phyloP scores from a whole-genome alignment of 1,284 basidiomycete genomes.

The Chondrostereum purpureum region DNA sequence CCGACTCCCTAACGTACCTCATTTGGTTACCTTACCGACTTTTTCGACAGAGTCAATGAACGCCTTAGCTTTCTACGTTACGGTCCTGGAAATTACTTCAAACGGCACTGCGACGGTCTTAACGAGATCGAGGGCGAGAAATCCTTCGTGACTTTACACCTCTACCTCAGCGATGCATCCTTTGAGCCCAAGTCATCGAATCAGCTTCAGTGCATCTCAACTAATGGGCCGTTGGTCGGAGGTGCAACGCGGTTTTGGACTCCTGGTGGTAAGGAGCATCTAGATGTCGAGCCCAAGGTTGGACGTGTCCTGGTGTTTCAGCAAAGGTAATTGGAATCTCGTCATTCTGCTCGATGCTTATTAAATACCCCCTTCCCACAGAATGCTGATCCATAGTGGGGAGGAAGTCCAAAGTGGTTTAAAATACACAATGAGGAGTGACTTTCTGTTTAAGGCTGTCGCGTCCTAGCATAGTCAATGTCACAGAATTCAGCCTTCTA shows the following conservation, averaged over 20 bases:
- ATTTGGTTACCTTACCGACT: background rate
- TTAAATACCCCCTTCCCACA: too few species aligned
- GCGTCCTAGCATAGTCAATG: too few species aligned
- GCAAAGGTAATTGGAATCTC: constrained; percentile 27
- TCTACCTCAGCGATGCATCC: constrained; percentile 28
- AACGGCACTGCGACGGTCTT: constrained; percentile 33
- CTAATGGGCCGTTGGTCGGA: constrained; percentile 35
- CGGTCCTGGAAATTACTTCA: constrained; percentile 34
- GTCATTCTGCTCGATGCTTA: background rate
- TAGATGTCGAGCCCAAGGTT: constrained; percentile 29
- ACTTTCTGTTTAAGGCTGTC: constrained; percentile 31
- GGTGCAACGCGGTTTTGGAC: constrained; percentile 29
- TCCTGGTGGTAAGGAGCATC: constrained; percentile 15
- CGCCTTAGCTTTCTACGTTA: constrained; percentile 35
- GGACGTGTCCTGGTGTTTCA: constrained; percentile 34
- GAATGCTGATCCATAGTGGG: constrained; percentile 30
- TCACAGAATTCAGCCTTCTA: too few species aligned
- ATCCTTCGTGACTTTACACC: constrained; percentile 32
- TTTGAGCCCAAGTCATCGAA: background rate
- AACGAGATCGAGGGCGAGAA: constrained; percentile 21
- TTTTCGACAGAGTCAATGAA: constrained; percentile 23
- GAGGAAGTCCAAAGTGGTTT: constrained; percentile 28
- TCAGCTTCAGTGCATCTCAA: constrained; percentile 24
- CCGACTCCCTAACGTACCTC: background rate
- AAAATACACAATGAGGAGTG: constrained; percentile 33